Evolutionary conservation across 306 rosid species (phyloP).

Genomic region (Vigna mungo): DNA sequence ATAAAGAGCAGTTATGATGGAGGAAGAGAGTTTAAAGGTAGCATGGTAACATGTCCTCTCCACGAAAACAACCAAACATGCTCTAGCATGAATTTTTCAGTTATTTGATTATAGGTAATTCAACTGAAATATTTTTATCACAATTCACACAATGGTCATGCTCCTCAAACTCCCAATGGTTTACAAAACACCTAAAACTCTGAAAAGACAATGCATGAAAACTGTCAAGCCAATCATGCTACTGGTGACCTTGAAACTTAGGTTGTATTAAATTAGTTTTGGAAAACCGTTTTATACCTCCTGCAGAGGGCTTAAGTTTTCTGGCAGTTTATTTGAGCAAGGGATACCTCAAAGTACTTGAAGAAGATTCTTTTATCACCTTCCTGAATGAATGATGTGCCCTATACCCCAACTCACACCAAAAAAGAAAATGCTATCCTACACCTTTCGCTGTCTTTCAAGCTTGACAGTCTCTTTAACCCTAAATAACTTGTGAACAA

Average conservation of each 20-base stretch:
- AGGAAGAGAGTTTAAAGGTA: slow-evolving; percentile 5
- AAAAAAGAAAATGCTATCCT: not conserved
- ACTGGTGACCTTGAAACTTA: not conserved
- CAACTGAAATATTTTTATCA: slow-evolving; percentile 6
- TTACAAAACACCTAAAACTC: not conserved
- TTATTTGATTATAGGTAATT: not conserved
- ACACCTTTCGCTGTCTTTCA: not conserved
- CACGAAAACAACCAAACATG: not conserved
- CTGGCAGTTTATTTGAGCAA: not conserved
- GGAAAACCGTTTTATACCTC: not conserved
- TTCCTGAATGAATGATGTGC: not conserved
- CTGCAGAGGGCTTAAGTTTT: not conserved
- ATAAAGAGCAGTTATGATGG: not conserved
- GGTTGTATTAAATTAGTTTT: not conserved
- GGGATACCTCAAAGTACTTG: not conserved
- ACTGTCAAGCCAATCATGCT: not conserved
- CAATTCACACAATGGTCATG: not conserved
- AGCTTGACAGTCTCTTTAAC: slow-evolving; percentile 11
- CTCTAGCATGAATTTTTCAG: not conserved
- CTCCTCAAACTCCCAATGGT: not conserved
- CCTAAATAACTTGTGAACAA: not conserved
- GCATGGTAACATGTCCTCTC: not conserved
- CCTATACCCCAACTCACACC: slow-evolving; percentile 16
- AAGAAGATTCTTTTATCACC: slow-evolving; percentile 4
- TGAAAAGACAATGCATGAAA: too few species aligned